phyloP scores from a whole-genome alignment of 768 basidiomycete genomes.

The Pisolithus tinctorius region DNA sequence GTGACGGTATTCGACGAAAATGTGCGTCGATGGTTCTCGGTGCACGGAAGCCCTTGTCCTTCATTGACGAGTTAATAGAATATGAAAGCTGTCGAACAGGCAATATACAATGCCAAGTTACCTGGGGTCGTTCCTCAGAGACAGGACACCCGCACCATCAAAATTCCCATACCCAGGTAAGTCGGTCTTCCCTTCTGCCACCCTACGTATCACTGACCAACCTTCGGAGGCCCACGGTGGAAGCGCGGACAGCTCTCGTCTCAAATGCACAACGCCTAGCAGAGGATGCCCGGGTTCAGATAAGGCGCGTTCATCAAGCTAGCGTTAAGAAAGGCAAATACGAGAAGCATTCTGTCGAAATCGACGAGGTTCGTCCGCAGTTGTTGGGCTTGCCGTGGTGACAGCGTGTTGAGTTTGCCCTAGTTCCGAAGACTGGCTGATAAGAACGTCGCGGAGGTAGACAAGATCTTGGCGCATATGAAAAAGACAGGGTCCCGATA shows the following conservation, averaged over 20 bases:
- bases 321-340: slow-evolving; percentile 66
- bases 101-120: slow-evolving; percentile 68
- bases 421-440: slow-evolving; percentile 76
- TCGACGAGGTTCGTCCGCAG: slow-evolving; percentile 52
- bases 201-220: neutral
- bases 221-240: slow-evolving; percentile 50
- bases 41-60: neutral
- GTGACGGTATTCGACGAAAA: slow-evolving; percentile 75
- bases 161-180: slow-evolving; percentile 76
- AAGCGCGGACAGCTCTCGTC: no score
- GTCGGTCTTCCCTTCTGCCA: slow-evolving; percentile 6
- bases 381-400: neutral
- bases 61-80: slow-evolving; percentile 45
- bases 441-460: slow-evolving; percentile 55
- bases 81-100: slow-evolving; percentile 69
- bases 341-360: slow-evolving; percentile 59
- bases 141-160: slow-evolving; percentile 64
- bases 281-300: slow-evolving; percentile 32
- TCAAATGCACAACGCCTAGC: no score
- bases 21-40: slow-evolving; percentile 36
- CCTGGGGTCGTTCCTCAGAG: slow-evolving; percentile 68
- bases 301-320: slow-evolving; percentile 63
- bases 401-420: neutral
- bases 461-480: slow-evolving; percentile 54
- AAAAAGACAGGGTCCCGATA: slow-evolving; percentile 45